Evolutionary conservation across 2,329 filamentous ascomycete genomes (phyloP).

Genomic region (Calonectria pteridis): DNA sequence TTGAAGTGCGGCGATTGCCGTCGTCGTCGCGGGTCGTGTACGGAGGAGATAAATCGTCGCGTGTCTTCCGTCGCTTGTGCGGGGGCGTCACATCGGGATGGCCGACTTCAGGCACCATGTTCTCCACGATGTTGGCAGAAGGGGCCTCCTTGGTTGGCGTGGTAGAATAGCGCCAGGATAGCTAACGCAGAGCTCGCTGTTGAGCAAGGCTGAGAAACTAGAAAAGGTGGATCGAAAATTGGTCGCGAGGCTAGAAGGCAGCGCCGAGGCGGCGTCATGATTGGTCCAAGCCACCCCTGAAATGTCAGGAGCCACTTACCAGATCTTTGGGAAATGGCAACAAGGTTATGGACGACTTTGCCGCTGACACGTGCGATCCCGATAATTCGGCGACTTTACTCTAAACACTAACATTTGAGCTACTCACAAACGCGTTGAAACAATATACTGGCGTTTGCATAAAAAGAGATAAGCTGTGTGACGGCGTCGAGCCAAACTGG

Average conservation of each 20-base stretch:
- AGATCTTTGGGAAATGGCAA: conserved; percentile 38
- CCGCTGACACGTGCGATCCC: background rate
- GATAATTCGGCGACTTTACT: background rate
- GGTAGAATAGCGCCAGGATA: background rate
- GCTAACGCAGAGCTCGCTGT: conserved; percentile 10
- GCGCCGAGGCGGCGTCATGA: conserved; percentile 21
- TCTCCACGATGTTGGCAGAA: background rate
- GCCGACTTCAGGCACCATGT: conserved; percentile 49
- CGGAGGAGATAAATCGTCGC: conserved; percentile 44
- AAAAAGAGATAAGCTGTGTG: background rate
- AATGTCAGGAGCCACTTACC: conserved; percentile 39
- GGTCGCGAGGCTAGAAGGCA: conserved; percentile 13
- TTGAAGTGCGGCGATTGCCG: conserved; percentile 34
- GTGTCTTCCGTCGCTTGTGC: conserved; percentile 51
- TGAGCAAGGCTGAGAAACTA: conserved; percentile 36
- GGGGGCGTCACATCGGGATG: conserved; percentile 42
- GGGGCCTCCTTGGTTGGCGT: background rate
- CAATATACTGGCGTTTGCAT: background rate
- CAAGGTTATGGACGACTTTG: conserved; percentile 15
- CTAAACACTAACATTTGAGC: background rate
- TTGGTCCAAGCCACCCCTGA: conserved; percentile 42
- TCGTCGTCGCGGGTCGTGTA: conserved; percentile 41
- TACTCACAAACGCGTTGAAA: background rate
- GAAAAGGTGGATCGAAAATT: background rate
- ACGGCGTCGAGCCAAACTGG: background rate